Evolutionary conservation across 495 filamentous ascomycete genomes (phyloP).

Genomic region (Xylaria sp.): DNA sequence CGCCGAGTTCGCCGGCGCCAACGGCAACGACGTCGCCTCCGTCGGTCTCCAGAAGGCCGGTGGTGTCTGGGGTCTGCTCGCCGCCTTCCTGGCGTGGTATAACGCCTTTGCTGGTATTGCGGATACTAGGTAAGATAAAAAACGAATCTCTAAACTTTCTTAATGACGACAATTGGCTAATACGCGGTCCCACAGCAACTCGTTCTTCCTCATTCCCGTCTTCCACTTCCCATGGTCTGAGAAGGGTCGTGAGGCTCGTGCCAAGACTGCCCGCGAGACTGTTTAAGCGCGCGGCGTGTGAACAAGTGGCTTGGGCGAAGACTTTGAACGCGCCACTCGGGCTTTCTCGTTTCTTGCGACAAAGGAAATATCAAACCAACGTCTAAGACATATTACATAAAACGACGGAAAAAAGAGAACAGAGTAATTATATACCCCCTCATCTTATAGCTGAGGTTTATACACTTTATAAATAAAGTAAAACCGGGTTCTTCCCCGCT

Average conservation of each 20-base stretch:
- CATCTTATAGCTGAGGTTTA: not conserved
- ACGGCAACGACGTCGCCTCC: slow-evolving; percentile 33
- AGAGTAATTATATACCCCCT: slow-evolving; percentile 18
- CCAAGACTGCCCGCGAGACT: slow-evolving; percentile 44
- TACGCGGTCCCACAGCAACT: slow-evolving; percentile 61
- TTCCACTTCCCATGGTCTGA: slow-evolving; percentile 97
- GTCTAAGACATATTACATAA: not conserved
- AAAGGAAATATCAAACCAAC: not conserved
- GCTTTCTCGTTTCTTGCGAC: not conserved
- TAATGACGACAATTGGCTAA: slow-evolving; percentile 22
- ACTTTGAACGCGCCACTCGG: not conserved
- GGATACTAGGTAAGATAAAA: slow-evolving; percentile 72
- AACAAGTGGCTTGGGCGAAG: not conserved
- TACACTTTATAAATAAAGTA: not conserved
- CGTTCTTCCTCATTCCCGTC: slow-evolving; percentile 96
- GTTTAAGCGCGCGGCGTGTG: slow-evolving; percentile 34
- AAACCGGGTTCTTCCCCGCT: not conserved
- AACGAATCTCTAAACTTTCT: slow-evolving; percentile 13
- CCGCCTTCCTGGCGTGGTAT: slow-evolving; percentile 95
- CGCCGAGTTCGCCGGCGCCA: slow-evolving; percentile 64
- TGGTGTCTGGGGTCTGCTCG: slow-evolving; percentile 85
- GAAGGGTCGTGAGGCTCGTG: slow-evolving; percentile 71
- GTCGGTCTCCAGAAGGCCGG: slow-evolving; percentile 72
- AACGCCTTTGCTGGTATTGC: slow-evolving; percentile 95
- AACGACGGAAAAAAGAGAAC: not conserved